These are phyloP conservation scores for Chlorella ohadii DNA, from an alignment of 139 green algal species.

Conservation along the genomic window DNA sequence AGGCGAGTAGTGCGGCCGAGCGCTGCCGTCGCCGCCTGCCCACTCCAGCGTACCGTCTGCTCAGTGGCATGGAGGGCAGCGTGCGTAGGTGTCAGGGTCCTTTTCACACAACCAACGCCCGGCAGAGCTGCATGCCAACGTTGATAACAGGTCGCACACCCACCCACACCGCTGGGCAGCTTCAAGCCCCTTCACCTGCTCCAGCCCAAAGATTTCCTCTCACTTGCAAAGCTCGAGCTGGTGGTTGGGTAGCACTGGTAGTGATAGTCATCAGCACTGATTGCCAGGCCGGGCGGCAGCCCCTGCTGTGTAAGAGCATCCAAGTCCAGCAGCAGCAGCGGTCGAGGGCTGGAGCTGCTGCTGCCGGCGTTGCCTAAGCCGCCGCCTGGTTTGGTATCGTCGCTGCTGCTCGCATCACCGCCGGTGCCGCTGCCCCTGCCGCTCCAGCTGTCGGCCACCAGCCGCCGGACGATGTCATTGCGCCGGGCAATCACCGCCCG, in stretches of 20 bases:
- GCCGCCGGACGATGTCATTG: background rate
- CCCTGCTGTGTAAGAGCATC: slow-evolving; percentile 2
- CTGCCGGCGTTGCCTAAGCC: background rate
- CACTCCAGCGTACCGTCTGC: background rate
- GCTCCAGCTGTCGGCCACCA: background rate
- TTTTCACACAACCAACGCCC: background rate
- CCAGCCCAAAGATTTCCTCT: background rate
- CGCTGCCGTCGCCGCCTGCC: slow-evolving; percentile 12
- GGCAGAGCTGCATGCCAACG: background rate
- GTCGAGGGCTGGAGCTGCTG: background rate
- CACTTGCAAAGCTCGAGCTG: background rate
- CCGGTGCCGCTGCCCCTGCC: background rate
- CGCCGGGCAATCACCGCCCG: background rate
- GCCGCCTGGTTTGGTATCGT: background rate
- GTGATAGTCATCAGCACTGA: slow-evolving; percentile 1
- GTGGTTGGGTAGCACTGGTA: slow-evolving; percentile 15
- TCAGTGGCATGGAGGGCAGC: background rate
- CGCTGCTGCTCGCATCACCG: too few relatives aligned
- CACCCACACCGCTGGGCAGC: background rate
- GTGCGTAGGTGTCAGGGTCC: background rate
- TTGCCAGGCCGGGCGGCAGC: background rate
- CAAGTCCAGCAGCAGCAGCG: slow-evolving; percentile 15
- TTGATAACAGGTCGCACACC: background rate
- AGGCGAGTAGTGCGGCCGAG: background rate
- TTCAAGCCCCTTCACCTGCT: background rate